These are phyloP conservation scores for Annulohypoxylon nitens DNA, from an alignment of 495 filamentous ascomycete species.

Conservation along the genomic window DNA sequence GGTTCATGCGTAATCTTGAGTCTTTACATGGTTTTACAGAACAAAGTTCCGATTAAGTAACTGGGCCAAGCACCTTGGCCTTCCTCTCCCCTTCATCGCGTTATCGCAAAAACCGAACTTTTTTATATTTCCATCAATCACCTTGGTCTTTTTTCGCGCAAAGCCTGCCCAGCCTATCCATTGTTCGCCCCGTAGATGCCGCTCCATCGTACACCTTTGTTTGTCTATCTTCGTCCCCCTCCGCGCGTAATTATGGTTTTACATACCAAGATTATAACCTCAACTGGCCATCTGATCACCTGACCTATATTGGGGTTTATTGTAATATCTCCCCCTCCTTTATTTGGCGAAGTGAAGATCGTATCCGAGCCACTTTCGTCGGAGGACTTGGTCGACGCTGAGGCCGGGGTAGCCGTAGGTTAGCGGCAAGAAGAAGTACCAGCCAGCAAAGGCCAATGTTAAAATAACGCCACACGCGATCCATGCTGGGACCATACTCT, in stretches of 20 bases:
- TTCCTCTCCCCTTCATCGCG: constrained; percentile 10
- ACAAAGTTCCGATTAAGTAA: constrained; percentile 30
- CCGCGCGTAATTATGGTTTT: constrained; percentile 29
- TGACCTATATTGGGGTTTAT: not conserved
- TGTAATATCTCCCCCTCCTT: constrained; percentile 10
- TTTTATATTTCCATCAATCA: constrained; percentile 23
- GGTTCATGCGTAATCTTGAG: constrained; percentile 23
- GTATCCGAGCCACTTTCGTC: constrained; percentile 95
- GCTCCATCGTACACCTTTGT: constrained; percentile 37
- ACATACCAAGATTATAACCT: constrained; percentile 33
- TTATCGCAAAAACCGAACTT: constrained; percentile 38
- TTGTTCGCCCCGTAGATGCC: constrained; percentile 41
- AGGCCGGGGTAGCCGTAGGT: constrained; percentile 97
- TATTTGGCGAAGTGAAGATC: constrained; percentile 99
- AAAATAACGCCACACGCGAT: constrained; percentile 79
- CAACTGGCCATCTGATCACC: constrained; percentile 6
- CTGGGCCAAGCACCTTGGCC: constrained; percentile 1
- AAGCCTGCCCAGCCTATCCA: constrained; percentile 41
- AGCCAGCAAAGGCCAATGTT: constrained; percentile 76
- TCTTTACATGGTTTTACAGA: constrained; percentile 33
- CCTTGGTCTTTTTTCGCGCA: constrained; percentile 22
- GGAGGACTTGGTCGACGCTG: constrained; percentile 79
- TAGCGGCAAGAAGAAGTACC: constrained; percentile 92
- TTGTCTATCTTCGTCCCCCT: constrained; percentile 5
- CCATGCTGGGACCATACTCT: constrained; percentile 84